phyloP scores from a whole-genome alignment of 345 rosid species.

The Eucalyptus grandis region DNA sequence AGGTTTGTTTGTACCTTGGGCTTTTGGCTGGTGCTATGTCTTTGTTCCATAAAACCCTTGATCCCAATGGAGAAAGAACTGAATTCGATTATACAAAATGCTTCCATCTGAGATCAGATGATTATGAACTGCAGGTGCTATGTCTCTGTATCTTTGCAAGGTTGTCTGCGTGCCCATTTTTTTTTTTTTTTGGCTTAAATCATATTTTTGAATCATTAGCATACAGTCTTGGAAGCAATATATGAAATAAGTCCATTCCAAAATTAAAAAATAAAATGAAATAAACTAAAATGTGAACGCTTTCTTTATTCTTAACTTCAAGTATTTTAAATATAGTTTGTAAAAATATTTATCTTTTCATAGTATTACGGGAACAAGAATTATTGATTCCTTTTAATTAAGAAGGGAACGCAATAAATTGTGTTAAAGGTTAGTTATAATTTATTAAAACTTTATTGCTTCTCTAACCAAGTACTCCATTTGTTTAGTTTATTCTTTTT shows the following conservation, averaged over 20 bases:
- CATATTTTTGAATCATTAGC: background rate
- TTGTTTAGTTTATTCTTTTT: background rate
- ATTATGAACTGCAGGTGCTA: background rate
- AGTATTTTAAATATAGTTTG: background rate
- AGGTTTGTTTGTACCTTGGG: background rate
- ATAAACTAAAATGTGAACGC: background rate
- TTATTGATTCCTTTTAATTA: background rate
- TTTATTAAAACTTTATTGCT: background rate
- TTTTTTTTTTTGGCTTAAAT: background rate
- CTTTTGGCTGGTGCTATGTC: background rate
- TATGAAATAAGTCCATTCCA: background rate
- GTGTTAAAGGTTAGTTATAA: background rate
- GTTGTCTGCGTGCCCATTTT: background rate
- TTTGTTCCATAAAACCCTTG: background rate
- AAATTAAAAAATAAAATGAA: background rate
- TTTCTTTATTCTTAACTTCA: background rate
- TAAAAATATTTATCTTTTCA: background rate
- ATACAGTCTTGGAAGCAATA: rapidly evolving
- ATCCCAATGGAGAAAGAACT: background rate
- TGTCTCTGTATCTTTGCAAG: background rate
- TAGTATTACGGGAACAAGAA: background rate
- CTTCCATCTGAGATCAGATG: background rate
- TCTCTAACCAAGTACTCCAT: background rate
- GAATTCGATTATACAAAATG: background rate
- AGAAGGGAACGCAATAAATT: rapidly evolving